Percentiles rank a stretch among this genome's conserved stretches.
Evolutionary conservation across 805 yeast species (phyloP).

Genomic region (Candida corydali): DNA sequence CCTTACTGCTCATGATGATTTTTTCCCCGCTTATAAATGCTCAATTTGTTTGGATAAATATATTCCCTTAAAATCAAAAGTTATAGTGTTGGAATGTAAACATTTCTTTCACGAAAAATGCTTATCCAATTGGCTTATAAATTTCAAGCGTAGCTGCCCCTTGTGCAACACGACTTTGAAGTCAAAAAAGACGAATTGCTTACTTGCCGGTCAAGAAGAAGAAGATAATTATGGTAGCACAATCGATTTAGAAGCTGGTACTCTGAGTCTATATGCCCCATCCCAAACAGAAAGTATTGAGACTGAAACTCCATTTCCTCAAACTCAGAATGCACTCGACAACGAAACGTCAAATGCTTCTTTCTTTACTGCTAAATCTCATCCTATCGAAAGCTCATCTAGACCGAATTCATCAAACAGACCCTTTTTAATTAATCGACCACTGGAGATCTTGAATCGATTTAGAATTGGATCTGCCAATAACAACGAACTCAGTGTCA

Average conservation of each 20-base stretch:
- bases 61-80: conserved; percentile 41
- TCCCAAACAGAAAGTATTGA: conserved; percentile 7
- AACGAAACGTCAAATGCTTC: background rate
- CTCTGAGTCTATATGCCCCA: conserved; percentile 3
- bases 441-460: conserved; percentile 24
- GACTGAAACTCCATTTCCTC: conserved; percentile 4
- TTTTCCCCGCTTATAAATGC: conserved; percentile 48
- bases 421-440: conserved; percentile 14
- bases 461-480: conserved; percentile 3
- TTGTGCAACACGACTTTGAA: conserved; percentile 42
- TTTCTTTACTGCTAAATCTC: conserved; percentile 3
- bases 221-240: conserved; percentile 20
- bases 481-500: conserved; percentile 9
- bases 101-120: conserved; percentile 60
- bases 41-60: conserved; percentile 57
- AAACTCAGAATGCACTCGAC: background rate
- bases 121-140: conserved; percentile 56
- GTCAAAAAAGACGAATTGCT: conserved; percentile 7
- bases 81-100: conserved; percentile 53
- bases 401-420: background rate
- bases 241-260: conserved; percentile 15
- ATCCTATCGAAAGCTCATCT: conserved; percentile 3
- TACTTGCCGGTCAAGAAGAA: conserved; percentile 15
- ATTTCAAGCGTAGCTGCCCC: conserved; percentile 53
- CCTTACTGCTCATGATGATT: conserved; percentile 27